Evolutionary conservation across 192 early-diverging fungal genomes (phyloP).

Genomic region (Coemansia sp.): DNA sequence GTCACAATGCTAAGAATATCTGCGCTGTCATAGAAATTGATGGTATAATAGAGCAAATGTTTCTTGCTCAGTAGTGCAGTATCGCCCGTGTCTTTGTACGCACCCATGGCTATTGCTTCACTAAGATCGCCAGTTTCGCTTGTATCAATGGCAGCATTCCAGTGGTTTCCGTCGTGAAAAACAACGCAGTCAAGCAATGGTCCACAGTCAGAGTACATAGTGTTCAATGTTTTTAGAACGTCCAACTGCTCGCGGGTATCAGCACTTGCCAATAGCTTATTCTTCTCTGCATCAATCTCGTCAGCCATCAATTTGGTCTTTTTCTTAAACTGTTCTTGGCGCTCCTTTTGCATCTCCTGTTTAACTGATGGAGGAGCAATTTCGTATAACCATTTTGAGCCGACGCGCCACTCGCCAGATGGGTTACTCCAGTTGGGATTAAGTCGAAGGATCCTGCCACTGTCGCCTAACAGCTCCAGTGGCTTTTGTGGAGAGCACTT

Average conservation of each 20-base stretch:
- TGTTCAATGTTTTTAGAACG: constrained; percentile 58
- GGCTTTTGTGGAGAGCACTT: constrained; percentile 45
- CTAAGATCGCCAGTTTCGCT: constrained; percentile 74
- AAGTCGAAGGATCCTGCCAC: constrained; percentile 72
- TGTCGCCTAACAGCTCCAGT: constrained; percentile 61
- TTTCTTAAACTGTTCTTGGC: constrained; percentile 25
- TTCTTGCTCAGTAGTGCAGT: constrained; percentile 71
- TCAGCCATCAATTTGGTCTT: constrained; percentile 25
- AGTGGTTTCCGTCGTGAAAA: constrained; percentile 86
- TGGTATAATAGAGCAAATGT: constrained; percentile 80
- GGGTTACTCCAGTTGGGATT: constrained; percentile 75
- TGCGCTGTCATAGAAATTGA: constrained; percentile 91
- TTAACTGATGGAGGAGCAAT: constrained; percentile 61
- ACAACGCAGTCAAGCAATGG: constrained; percentile 77
- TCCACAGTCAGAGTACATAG: constrained; percentile 74
- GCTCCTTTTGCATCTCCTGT: constrained; percentile 54
- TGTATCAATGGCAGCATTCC: constrained; percentile 80
- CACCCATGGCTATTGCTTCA: constrained; percentile 61
- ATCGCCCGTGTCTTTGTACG: constrained; percentile 69
- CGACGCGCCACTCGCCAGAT: constrained; percentile 77
- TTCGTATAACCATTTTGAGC: constrained; percentile 74
- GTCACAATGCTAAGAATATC: constrained; percentile 78
- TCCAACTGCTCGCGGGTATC: constrained; percentile 56
- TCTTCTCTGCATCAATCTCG: constrained; percentile 5
- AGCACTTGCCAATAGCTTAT: constrained; percentile 16